Evolutionary conservation across 805 yeast genomes (phyloP), one percentile per base, ranked within the genome.

Genomic region (Candida argentea): DNA sequence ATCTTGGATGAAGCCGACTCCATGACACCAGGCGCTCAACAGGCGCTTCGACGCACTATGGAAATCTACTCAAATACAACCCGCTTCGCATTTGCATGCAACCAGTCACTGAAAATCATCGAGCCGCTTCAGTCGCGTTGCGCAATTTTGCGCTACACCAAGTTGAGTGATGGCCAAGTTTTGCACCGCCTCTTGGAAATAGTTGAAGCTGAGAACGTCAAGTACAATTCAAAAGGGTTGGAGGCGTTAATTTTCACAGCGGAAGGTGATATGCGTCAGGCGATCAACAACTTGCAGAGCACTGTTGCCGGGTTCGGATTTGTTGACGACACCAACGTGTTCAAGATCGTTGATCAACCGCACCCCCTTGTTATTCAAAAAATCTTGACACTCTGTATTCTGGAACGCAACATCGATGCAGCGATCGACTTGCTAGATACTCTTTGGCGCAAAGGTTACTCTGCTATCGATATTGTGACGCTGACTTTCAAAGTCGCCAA

Each of bases 261-360:
- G 1, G 98, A 91, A 48, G 98, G 98, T 34, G 98, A 91, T 50
- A 89, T 91, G 98, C 75, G 98, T 52, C 98, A 91, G 54, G 98
- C 97, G 0, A 71, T 91, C 26, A 91, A 91, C 48, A 91, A 91
- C 53, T 52, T 91, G 34, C 98, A 91, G 50, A 78, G 94, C 45
- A 86, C 96, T 0, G 89, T 78, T 18, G 85, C 95, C 1, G 98
- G 98, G 2, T 87, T 87, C 56, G 87, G 81, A 3, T 67, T 82
- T 31, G 95, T 91, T n/a, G 82, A 75, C 45, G 85, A 85, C 26
- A 85, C 82, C 22, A 89, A 87, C 44, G 98, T 91, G 11, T 91
- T 86, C 66, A 84, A 81, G 49, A 83, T 91, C 33, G 97, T 91
- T 3, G 98, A 91, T 50, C 80, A 86, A 30, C 98, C 98, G 3